These are phyloP conservation scores for Metschnikowia amazonensis DNA, from an alignment of 805 yeast species.

Conservation along the genomic window DNA sequence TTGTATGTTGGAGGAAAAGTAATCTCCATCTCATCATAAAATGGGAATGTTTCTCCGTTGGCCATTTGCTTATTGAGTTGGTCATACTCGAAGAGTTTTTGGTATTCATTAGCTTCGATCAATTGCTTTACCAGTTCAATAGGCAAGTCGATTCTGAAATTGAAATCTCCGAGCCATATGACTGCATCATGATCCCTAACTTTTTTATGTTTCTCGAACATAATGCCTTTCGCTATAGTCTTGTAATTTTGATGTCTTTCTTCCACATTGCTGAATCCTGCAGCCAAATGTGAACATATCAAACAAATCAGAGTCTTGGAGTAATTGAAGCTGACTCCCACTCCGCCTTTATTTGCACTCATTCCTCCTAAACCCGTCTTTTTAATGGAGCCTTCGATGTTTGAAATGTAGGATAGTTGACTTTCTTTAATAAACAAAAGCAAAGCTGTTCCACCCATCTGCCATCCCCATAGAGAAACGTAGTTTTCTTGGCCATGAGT, in stretches of 20 bases:
- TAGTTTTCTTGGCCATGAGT: conserved; percentile 41
- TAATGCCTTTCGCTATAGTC: conserved; percentile 64
- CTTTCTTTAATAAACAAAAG: conserved; percentile 62
- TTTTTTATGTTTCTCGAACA: conserved; percentile 52
- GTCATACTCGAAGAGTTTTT: conserved; percentile 61
- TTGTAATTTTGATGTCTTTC: conserved; percentile 87
- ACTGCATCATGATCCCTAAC: conserved; percentile 78
- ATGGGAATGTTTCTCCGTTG: conserved; percentile 70
- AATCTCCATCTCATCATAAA: conserved; percentile 76
- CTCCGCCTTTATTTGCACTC: conserved; percentile 78
- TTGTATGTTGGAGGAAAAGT: conserved; percentile 90
- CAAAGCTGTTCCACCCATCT: conserved; percentile 79
- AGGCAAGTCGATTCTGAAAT: conserved; percentile 71
- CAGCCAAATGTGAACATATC: conserved; percentile 86
- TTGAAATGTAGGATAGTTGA: conserved; percentile 49
- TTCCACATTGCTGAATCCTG: conserved; percentile 76
- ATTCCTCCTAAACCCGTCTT: conserved; percentile 95
- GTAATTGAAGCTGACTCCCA: conserved; percentile 62
- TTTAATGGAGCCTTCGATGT: conserved; percentile 68
- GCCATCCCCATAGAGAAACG: conserved; percentile 65
- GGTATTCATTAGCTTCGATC: conserved; percentile 46
- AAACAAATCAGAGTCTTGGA: conserved; percentile 72
- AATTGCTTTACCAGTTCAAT: conserved; percentile 63
- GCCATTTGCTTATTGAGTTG: conserved; percentile 77
- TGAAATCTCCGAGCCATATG: conserved; percentile 92